These are phyloP conservation scores for Sextonia rubra DNA, from an alignment of 164 flowering plant species.

Conservation along the genomic window DNA sequence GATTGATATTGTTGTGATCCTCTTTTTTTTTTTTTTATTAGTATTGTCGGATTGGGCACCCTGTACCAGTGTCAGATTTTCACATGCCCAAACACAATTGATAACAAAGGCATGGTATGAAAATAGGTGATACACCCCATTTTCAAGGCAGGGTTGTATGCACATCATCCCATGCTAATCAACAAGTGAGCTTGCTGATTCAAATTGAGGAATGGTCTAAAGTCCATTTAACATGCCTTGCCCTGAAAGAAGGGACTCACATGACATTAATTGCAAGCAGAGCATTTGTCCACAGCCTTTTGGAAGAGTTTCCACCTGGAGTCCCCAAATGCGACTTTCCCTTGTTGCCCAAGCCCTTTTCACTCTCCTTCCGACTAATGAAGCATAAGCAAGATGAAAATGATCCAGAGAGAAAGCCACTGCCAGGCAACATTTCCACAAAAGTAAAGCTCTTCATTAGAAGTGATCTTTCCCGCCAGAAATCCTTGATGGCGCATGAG, in stretches of 20 bases:
- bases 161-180: neutral
- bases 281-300: constrained; percentile 57
- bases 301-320: constrained; percentile 27
- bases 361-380: constrained; percentile 37
- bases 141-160: neutral
- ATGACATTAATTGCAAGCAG: constrained; percentile 62
- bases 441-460: constrained; percentile 25
- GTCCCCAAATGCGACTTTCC: constrained; percentile 10
- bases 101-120: neutral
- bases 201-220: neutral
- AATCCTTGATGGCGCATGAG: constrained; percentile 26
- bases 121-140: neutral
- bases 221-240: neutral
- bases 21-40: neutral
- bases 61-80: neutral
- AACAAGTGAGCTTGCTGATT: neutral
- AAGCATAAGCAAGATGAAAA: constrained; percentile 31
- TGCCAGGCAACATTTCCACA: constrained; percentile 25
- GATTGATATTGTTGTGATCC: no score
- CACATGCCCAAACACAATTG: no score
- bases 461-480: constrained; percentile 24
- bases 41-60: neutral
- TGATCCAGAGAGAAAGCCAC: constrained; percentile 22
- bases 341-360: neutral
- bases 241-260: constrained; percentile 39